A percentile compares a stretch with the other conserved stretches of the same genome.
Evolutionary conservation across 2,329 filamentous ascomycete species (phyloP).

Genomic region (Clonostachys rosea): DNA sequence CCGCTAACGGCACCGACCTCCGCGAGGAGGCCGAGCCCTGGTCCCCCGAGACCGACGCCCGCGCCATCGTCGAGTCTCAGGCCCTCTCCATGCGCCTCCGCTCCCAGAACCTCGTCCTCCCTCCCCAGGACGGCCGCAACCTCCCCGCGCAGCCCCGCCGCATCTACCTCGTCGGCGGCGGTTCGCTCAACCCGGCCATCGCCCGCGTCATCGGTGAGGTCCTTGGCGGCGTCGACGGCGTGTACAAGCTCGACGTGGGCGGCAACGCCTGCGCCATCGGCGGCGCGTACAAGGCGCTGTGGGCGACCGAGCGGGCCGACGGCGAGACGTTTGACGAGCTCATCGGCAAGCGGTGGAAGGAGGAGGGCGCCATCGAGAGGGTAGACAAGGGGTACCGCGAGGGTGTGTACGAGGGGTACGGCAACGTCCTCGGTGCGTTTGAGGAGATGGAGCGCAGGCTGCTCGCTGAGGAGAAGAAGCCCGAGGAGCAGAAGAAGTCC

Average conservation of each 20-base stretch:
- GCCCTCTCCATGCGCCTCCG: slow-evolving; percentile 86
- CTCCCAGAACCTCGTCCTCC: slow-evolving; percentile 67
- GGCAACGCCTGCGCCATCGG: slow-evolving; percentile 93
- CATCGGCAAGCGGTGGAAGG: slow-evolving; percentile 79
- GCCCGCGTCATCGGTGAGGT: slow-evolving; percentile 81
- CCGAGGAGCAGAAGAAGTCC: background rate
- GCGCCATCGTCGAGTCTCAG: slow-evolving; percentile 91
- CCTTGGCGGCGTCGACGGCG: slow-evolving; percentile 81
- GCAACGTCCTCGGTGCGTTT: slow-evolving; percentile 70
- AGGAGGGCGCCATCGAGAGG: slow-evolving; percentile 76
- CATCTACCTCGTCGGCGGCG: slow-evolving; percentile 92
- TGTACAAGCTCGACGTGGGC: slow-evolving; percentile 90
- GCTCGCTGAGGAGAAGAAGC: slow-evolving; percentile 31
- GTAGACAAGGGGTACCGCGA: slow-evolving; percentile 77
- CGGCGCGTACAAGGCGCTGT: slow-evolving; percentile 92
- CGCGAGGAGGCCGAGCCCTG: slow-evolving; percentile 29
- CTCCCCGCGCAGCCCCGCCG: slow-evolving; percentile 82
- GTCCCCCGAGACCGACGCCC: slow-evolving; percentile 65
- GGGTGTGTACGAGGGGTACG: slow-evolving; percentile 74
- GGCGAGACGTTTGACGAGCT: slow-evolving; percentile 84
- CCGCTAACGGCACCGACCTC: slow-evolving; percentile 48
- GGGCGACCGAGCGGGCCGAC: slow-evolving; percentile 69
- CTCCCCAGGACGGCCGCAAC: slow-evolving; percentile 27
- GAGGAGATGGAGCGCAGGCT: slow-evolving; percentile 68
- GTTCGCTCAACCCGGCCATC: slow-evolving; percentile 85